Evolutionary conservation across 2,329 filamentous ascomycete genomes (phyloP).

Genomic region (Blastomyces parvus): DNA sequence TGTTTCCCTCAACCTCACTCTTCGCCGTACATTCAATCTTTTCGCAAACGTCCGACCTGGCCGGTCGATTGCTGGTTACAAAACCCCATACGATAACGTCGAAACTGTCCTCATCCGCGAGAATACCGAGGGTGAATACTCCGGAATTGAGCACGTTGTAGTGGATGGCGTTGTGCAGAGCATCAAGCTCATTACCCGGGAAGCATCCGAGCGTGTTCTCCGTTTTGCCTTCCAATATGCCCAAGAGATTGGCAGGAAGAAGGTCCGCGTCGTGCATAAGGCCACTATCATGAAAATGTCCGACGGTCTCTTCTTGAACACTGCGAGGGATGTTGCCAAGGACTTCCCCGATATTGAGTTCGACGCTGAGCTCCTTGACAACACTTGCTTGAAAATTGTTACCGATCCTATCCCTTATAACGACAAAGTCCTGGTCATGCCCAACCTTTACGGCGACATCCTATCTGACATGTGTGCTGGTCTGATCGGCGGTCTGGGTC

Average conservation of each 20-base stretch:
- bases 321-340: conserved; percentile 76
- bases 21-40: conserved; percentile 98
- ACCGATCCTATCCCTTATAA: conserved; percentile 95
- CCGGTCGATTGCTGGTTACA: conserved; percentile 92
- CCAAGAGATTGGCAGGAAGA: conserved; percentile 81
- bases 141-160: conserved; percentile 95
- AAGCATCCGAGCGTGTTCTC: conserved; percentile 89
- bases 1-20: conserved; percentile 96
- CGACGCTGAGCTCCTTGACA: conserved; percentile 95
- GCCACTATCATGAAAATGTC: conserved; percentile 99
- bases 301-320: conserved; percentile 93
- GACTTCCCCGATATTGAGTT: conserved; percentile 95
- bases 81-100: conserved; percentile 95
- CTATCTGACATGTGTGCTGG: conserved; percentile 99
- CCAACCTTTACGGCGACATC: conserved; percentile 99
- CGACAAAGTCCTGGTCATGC: conserved; percentile 96
- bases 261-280: conserved; percentile 98
- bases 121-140: conserved; percentile 99
- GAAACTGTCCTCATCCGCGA: conserved; percentile 97
- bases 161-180: conserved; percentile 97
- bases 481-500: conserved; percentile 91
- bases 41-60: conserved; percentile 98
- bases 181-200: conserved; percentile 98
- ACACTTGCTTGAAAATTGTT: conserved; percentile 98
- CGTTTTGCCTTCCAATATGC: conserved; percentile 98